Evolutionary conservation across 2,329 filamentous ascomycete genomes (phyloP).

Genomic region (Fusarium heterosporum): DNA sequence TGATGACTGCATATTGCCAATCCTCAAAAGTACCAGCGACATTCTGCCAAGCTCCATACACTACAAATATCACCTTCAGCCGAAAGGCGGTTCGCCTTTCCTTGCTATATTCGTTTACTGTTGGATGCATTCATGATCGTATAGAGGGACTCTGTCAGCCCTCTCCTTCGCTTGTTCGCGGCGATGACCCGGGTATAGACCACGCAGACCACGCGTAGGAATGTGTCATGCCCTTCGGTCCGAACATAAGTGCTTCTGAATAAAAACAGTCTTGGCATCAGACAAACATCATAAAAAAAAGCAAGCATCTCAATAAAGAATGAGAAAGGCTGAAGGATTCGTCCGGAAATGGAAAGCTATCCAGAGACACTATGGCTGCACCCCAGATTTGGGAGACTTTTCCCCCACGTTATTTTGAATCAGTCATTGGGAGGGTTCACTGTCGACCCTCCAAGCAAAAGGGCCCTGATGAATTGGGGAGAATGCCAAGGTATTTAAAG

Average conservation of each 20-base stretch:
- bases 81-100: neutral
- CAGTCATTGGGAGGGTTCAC: conserved; percentile 20
- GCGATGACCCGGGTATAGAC: neutral
- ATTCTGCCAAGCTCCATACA: neutral
- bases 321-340: conserved; percentile 11
- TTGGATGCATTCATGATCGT: conserved; percentile 10
- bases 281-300: neutral
- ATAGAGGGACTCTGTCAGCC: neutral
- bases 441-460: conserved; percentile 19
- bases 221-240: neutral
- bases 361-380: conserved; percentile 1
- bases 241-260: conserved; percentile 1
- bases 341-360: conserved; percentile 9
- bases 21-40: neutral
- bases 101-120: neutral
- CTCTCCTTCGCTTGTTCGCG: no score
- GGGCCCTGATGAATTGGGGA: neutral
- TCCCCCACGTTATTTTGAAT: conserved; percentile 8
- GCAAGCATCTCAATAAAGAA: neutral
- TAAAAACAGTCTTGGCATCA: neutral
- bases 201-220: no score
- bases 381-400: neutral
- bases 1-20: neutral
- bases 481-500: conserved; percentile 9
- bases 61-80: neutral